These are phyloP conservation scores for Fusarium sp. DNA, from an alignment of 2,329 filamentous ascomycete species.

Conservation along the genomic window DNA sequence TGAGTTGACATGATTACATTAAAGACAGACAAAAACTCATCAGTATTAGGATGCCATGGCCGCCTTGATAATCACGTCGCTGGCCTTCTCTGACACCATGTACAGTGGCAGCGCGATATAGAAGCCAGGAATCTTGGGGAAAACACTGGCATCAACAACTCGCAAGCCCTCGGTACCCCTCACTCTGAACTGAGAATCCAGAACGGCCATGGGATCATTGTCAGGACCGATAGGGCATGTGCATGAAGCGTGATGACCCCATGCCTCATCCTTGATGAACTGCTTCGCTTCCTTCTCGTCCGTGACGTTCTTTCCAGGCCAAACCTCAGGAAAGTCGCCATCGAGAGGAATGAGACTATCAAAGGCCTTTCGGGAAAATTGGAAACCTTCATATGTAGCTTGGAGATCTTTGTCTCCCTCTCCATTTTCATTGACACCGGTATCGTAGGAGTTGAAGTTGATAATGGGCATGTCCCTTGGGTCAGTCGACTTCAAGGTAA, in stretches of 20 bases:
- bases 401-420: constrained; percentile 62
- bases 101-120: constrained; percentile 33
- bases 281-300: constrained; percentile 45
- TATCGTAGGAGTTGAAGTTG: constrained; percentile 69
- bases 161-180: constrained; percentile 64
- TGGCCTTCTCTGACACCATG: constrained; percentile 69
- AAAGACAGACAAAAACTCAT: background rate
- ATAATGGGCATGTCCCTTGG: constrained; percentile 73
- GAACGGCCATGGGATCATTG: constrained; percentile 52
- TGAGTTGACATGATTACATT: background rate
- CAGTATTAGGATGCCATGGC: constrained; percentile 2
- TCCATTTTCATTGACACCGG: constrained; percentile 59
- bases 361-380: constrained; percentile 60
- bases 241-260: constrained; percentile 50
- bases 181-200: constrained; percentile 66
- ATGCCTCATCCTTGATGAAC: constrained; percentile 47
- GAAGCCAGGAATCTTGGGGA: constrained; percentile 47
- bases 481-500: constrained; percentile 68
- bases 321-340: constrained; percentile 35
- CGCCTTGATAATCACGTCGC: constrained; percentile 47
- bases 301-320: constrained; percentile 53
- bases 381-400: constrained; percentile 66
- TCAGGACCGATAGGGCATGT: constrained; percentile 48
- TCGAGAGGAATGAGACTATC: constrained; percentile 22
- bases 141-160: constrained; percentile 71